Conservation (phyloP, 805 yeast genomes). For the Hanseniaspora valbyensis region DNA sequence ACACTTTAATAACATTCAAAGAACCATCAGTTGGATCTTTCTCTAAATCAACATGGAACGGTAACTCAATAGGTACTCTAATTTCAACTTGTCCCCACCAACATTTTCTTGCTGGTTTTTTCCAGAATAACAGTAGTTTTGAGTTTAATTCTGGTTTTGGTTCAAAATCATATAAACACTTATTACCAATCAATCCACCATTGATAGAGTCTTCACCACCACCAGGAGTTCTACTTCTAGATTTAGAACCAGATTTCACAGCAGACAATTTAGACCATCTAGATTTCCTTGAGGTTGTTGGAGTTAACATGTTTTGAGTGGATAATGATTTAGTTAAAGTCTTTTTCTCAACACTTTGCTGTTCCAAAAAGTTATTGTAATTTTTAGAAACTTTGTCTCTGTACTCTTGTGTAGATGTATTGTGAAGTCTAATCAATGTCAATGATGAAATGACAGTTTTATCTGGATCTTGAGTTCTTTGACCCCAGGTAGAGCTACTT, state of each 20-base stretch:
- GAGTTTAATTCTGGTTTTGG: constrained; percentile 33
- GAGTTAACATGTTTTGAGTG: constrained; percentile 6
- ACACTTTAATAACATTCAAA: constrained; percentile 11
- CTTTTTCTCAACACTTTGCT: constrained; percentile 22
- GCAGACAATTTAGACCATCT: constrained; percentile 55
- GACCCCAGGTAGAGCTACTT: constrained; percentile 68
- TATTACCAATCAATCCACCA: constrained; percentile 21
- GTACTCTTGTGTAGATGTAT: constrained; percentile 31
- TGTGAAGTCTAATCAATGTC: constrained; percentile 31
- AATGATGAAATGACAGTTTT: constrained; percentile 80
- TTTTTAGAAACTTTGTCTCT: constrained; percentile 22
- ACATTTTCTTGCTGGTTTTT: constrained; percentile 96
- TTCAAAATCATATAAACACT: constrained; percentile 26
- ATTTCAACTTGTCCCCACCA: constrained; percentile 77
- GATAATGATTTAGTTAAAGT: constrained; percentile 7
- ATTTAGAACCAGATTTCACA: constrained; percentile 48
- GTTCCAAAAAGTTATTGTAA: constrained; percentile 13
- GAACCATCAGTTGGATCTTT: constrained; percentile 21
- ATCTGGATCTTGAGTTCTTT: constrained; percentile 74
- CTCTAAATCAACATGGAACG: constrained; percentile 9
- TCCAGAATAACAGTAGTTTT: constrained; percentile 83
- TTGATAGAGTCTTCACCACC: constrained; percentile 18
- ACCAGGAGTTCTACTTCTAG: constrained; percentile 36
- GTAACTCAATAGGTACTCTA: constrained; percentile 32
- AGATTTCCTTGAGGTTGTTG: constrained; percentile 32